Conservation (phyloP, 139 green algal species). For the Chlorella sp. region DNA sequence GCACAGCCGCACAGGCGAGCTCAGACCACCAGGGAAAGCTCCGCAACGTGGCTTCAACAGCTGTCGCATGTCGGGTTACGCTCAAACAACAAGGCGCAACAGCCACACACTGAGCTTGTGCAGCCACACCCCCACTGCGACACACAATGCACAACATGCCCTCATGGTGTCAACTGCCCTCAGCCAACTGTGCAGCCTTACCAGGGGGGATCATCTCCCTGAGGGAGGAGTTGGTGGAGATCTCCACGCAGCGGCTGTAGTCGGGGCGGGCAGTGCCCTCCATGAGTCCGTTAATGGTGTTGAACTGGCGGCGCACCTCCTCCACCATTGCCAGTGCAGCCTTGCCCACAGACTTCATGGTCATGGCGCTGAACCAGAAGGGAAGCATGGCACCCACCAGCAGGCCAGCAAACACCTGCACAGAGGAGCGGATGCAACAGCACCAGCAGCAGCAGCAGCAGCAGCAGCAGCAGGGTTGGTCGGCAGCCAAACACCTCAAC, state of each 20-base stretch:
- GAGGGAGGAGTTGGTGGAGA: conserved; percentile 86
- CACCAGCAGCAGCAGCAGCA: too few relatives aligned
- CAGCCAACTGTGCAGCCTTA: too few relatives aligned
- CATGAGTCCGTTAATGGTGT: conserved; percentile 88
- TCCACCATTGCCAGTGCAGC: conserved; percentile 81
- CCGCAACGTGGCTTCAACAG: too few relatives aligned
- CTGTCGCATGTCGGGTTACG: too few relatives aligned
- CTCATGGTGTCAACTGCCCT: too few relatives aligned
- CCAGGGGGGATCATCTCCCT: conserved; percentile 92
- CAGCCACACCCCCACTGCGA: conserved; percentile 84
- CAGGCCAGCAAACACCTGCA: conserved; percentile 81
- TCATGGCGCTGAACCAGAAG: conserved; percentile 98
- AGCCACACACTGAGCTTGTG: conserved; percentile 77
- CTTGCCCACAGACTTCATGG: conserved; percentile 97
- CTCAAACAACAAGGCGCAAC: conserved; percentile 60
- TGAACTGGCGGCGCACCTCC: conserved; percentile 90
- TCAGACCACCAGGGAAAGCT: too few relatives aligned
- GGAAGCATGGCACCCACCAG: conserved; percentile 94
- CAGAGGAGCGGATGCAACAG: neutral
- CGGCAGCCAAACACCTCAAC: too few relatives aligned
- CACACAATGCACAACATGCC: too few relatives aligned
- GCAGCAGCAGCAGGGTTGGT: too few relatives aligned
- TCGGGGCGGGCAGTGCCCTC: conserved; percentile 87
- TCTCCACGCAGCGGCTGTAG: conserved; percentile 82
- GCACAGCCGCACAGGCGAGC: too few relatives aligned